Conservation (phyloP, 2,329 filamentous ascomycete genomes). For the Cryphonectria parasitica region DNA sequence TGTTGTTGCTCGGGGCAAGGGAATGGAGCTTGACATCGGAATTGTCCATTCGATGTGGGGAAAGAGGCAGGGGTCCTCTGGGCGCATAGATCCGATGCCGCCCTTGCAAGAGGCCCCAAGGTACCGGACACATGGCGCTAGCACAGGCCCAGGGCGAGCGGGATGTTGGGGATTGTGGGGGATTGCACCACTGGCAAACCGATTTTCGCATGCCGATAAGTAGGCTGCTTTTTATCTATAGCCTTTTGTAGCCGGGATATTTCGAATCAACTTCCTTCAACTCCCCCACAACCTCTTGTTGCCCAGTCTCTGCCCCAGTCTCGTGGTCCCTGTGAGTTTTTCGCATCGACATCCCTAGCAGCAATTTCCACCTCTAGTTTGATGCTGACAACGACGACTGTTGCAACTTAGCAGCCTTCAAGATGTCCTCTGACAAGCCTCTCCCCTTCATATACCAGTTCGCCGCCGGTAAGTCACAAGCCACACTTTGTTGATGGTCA, state of each 20-base stretch:
- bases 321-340: constrained; percentile 23
- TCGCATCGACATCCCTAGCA: not conserved
- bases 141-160: not conserved
- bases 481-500: constrained; percentile 25
- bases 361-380: not conserved
- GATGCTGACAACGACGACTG: constrained; percentile 1
- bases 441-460: constrained; percentile 95
- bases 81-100: constrained; percentile 26
- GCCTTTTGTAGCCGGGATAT: constrained; percentile 6
- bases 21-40: too few relatives aligned
- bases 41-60: constrained; percentile 16
- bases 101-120: not conserved
- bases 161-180: constrained; percentile 15
- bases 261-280: constrained; percentile 2
- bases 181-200: constrained; percentile 15
- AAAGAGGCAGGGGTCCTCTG: constrained; percentile 5
- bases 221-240: not conserved
- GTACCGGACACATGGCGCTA: not conserved
- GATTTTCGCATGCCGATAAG: constrained; percentile 18
- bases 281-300: not conserved
- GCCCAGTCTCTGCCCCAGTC: constrained; percentile 10
- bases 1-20: too few relatives aligned
- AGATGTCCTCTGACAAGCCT: constrained; percentile 71
- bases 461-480: constrained; percentile 71
- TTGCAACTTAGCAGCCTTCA: constrained; percentile 37